Conservation (phyloP, 768 basidiomycete genomes). For the Pseudohyphozyma bogoriensis region DNA sequence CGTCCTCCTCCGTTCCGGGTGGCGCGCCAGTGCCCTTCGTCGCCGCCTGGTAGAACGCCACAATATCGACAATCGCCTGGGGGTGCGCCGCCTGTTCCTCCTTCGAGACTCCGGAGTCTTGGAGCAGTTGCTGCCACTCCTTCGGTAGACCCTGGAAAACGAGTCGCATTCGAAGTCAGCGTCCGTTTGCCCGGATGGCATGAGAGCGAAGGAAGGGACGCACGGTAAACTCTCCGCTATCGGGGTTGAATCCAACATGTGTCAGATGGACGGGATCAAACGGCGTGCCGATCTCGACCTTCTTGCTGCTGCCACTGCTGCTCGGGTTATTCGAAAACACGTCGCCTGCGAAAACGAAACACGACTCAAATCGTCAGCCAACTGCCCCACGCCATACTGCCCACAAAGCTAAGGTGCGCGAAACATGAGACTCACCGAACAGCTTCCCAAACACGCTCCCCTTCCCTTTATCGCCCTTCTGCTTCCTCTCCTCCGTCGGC, state of each 20-base stretch:
- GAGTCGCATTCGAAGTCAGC: not conserved
- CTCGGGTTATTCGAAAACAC: slow-evolving; percentile 25
- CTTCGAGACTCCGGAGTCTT: slow-evolving; percentile 85
- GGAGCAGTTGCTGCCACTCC: slow-evolving; percentile 93
- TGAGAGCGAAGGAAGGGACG: slow-evolving; percentile 10
- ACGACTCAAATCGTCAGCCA: not conserved
- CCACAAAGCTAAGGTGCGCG: not conserved
- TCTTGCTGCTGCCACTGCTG: too few relatives aligned
- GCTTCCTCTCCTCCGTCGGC: slow-evolving; percentile 18
- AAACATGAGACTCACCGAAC: slow-evolving; percentile 10
- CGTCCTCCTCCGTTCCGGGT: slow-evolving; percentile 41
- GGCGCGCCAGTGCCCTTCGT: slow-evolving; percentile 45
- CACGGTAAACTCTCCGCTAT: slow-evolving; percentile 87
- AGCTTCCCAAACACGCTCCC: slow-evolving; percentile 21
- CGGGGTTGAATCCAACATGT: slow-evolving; percentile 97
- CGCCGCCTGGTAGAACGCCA: slow-evolving; percentile 79
- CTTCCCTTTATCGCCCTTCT: slow-evolving; percentile 7
- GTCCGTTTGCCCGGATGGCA: too few relatives aligned
- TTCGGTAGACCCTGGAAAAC: slow-evolving; percentile 74
- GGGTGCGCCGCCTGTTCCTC: slow-evolving; percentile 95
- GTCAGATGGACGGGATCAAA: slow-evolving; percentile 99
- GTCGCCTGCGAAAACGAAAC: slow-evolving; percentile 14
- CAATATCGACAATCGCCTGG: slow-evolving; percentile 94
- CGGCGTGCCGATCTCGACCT: slow-evolving; percentile 81
- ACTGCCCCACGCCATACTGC: not conserved